Evolutionary conservation across 192 early-diverging fungal genomes (phyloP), one percentile per base, ranked within the genome.

Genomic region (Rhizoclosmatium globosum): DNA sequence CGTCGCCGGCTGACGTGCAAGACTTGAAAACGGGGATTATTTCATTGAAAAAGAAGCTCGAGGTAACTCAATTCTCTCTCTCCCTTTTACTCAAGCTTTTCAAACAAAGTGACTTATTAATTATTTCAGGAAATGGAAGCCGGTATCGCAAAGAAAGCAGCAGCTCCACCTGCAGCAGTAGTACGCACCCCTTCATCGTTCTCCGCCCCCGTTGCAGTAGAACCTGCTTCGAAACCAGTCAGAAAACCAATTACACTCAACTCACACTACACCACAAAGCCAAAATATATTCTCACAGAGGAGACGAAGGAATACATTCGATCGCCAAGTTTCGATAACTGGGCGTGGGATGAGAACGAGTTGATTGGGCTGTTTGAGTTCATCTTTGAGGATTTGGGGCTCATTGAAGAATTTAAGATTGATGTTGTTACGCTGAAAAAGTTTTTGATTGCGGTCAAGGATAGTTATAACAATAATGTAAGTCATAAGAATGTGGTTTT

Each of bases 381-480:
- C 66, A 86, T 86, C 76, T 88, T 86, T 77, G 57, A 43, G 68
- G 85, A 86, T 58, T 80, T 88, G 45, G 83, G 74, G 15, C 71
- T 86, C n/a, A 62, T 88, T 9, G 43, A 58, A 39, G 64, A 62
- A 23, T 88, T 85, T 79, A 80, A 83, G 73, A 84, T 88, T 42
- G 82, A 88, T 42, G 68, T 76, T 56, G 47, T 47, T 15, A 79
- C 58, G 0, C 59, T 88, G 45, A 59, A 71, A 21, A 62, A 71
- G 59, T 88, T 88, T 68, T 71, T 88, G 75, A 42, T 76, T 31
- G 53, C 70, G 17, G 76, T 86, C 31, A 15, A 74, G 74, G 65
- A 61, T 47, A 68, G 71, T n/a, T 88, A 88, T 71, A 88, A 88
- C 71, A 45, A 56, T 43, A 88, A 88, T 60, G 76, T 82, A 46